A percentile compares a stretch with the other conserved stretches of the same genome.
Conservation (phyloP, 2,329 filamentous ascomycete species). For the Fusarium papillatum region DNA sequence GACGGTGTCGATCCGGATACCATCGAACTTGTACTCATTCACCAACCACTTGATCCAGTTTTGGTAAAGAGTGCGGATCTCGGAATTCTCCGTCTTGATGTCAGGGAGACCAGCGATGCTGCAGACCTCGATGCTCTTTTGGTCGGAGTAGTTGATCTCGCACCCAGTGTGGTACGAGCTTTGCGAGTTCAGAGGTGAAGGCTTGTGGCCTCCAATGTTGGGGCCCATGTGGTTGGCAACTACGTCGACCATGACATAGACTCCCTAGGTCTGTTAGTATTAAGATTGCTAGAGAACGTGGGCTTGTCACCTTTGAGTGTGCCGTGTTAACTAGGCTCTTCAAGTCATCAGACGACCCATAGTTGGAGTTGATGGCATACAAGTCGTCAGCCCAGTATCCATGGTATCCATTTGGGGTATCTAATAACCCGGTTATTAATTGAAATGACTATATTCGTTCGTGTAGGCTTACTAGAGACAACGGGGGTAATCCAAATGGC, state of each 20-base stretch:
- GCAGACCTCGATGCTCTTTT: slow-evolving; percentile 25
- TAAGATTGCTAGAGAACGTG: not conserved
- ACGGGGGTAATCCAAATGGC: slow-evolving; percentile 72
- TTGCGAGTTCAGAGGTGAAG: slow-evolving; percentile 61
- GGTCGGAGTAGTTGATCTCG: slow-evolving; percentile 29
- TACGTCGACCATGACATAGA: slow-evolving; percentile 73
- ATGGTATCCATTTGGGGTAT: slow-evolving; percentile 32
- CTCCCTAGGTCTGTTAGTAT: slow-evolving; percentile 34
- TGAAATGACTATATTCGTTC: not conserved
- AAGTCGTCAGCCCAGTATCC: slow-evolving; percentile 36
- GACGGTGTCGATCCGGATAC: slow-evolving; percentile 72
- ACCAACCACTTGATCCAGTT: slow-evolving; percentile 72
- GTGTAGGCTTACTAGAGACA: slow-evolving; percentile 54
- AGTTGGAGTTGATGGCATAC: slow-evolving; percentile 29
- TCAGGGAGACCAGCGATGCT: slow-evolving; percentile 64
- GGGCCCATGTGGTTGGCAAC: slow-evolving; percentile 72
- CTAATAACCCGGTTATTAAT: not conserved
- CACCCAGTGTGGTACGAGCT: slow-evolving; percentile 27
- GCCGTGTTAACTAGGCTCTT: slow-evolving; percentile 30
- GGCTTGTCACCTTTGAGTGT: slow-evolving; percentile 25
- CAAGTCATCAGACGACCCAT: slow-evolving; percentile 23
- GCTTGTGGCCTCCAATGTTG: slow-evolving; percentile 57
- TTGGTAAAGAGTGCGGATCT: slow-evolving; percentile 64
- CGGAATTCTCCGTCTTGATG: slow-evolving; percentile 65
- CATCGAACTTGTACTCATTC: slow-evolving; percentile 72